A percentile compares a stretch with the other conserved stretches of the same genome.
phyloP scores from a whole-genome alignment of 2,329 filamentous ascomycete genomes.

The Sporothrix pallida region DNA sequence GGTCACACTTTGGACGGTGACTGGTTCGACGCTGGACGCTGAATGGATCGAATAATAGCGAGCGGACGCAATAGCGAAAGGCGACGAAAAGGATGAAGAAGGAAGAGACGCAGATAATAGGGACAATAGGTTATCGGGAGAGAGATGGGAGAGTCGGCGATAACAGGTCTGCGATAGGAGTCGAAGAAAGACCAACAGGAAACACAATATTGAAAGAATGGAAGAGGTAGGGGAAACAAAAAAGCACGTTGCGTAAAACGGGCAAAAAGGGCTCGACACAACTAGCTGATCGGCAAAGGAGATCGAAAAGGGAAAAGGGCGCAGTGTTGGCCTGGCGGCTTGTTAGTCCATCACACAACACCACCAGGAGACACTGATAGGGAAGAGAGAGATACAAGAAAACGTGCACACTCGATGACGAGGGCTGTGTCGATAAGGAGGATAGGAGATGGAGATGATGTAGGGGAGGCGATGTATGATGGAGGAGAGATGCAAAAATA shows the following conservation, averaged over 20 bases:
- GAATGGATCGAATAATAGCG: slow-evolving; percentile 5
- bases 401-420: background rate
- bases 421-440: background rate
- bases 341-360: background rate
- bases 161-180: background rate
- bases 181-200: background rate
- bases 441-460: slow-evolving; percentile 2
- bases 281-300: background rate
- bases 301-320: background rate
- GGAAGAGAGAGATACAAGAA: slow-evolving; percentile 12
- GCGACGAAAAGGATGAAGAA: background rate
- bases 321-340: background rate
- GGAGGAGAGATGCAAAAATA: background rate
- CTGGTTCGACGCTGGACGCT: background rate
- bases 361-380: background rate
- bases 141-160: too few relatives aligned
- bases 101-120: background rate
- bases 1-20: slow-evolving; percentile 22
- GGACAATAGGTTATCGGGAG: slow-evolving; percentile 11
- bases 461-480: background rate
- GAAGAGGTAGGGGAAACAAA: background rate
- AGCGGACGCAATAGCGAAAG: slow-evolving; percentile 1
- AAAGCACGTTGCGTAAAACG: background rate
- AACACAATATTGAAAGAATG: background rate
- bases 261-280: background rate